Evolutionary conservation across 192 early-diverging fungal species (phyloP), one percentile per base, ranked within the genome.

Genomic region (Phlyctochytrium planicorne): DNA sequence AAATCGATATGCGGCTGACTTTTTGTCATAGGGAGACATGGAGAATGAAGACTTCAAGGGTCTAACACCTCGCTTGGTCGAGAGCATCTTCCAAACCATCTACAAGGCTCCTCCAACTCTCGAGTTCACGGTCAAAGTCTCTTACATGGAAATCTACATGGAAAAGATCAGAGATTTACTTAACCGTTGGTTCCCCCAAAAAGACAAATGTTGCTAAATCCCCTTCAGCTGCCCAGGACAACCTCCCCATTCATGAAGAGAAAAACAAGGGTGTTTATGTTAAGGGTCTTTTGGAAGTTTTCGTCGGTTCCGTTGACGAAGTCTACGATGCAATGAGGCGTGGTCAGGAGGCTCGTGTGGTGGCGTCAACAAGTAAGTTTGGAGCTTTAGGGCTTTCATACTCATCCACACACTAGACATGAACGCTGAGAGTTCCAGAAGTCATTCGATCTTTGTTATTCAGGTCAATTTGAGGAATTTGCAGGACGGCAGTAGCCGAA

Each of bases 121-220:
- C 69, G 96, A 98, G 80, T 99, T 97, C 79, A 98, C 96, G 23
- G 96, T 99, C 68, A 93, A 95, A 71, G 91, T 95, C 2, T 97
- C 94, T n/a, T 99, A 91, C 80, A 98, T 99, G 95, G 98, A 99
- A 87, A 97, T 99, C 69, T 99, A 99, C 82, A 99, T 98, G 96
- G 98, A 99, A 70, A 93, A 91, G 74, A 94, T 99, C 66, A 86
- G 95, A 64, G 98, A 99, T 86, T 75, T 99, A 71, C 82, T 99
- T 36, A 92, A 94, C 75, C 91, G 86, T 91, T 76, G 77, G 75
- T 63, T 0, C 0, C 32, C 33, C 16, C 55, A 3, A 31, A 20
- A 27, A 25, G 6, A 64, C 14, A 47, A 65, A 69, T 62, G 17
- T 23, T 55, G 6, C 31, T 40, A 25, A 3, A 35, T 34, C 52